Base-by-base conservation (phyloP, 192 early-diverging fungal genomes). In the Pilaira anomala region DNA sequence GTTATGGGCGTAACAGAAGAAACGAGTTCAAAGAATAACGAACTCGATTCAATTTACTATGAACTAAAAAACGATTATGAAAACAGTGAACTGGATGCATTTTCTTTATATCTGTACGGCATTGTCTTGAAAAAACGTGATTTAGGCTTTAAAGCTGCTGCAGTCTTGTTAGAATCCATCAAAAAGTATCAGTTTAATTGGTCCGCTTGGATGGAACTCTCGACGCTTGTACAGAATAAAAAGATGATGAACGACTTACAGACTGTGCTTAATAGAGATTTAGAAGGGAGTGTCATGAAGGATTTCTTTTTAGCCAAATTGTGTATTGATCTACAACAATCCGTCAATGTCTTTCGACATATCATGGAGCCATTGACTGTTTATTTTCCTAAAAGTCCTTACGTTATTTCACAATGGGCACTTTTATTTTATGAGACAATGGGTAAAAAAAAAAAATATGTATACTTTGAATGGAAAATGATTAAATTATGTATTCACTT, bases 131-230 rank as follows among this genome's bases (percentile, higher is more conserved):
- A 66, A 59, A 78, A 78, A 54, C 53, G 62, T 16, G 71, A 77
- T 19, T 60, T 61, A 19, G 68, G 75, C 18, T 48, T 49, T 21
- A 69, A 74, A 54, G 88, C 91, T 2, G 67, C 76, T 40, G 59
- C 70, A 14, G 69, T 80, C 16, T 74, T 94, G 7, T 25, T 93
- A 16, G 64, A 80, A 53, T 89, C 94, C 9, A 72, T 98, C 1
- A 63, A 71, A 16, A 66, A 66, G 66, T 95, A 85, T 67, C 89
- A 86, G 26, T 93, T 78, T 75, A 93, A 95, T 71, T 97, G 93
- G 93, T 90, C 87, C 51, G 92, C 93, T 21, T 98, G 96, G 96
- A 66, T 83, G 51, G 92, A 90, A 44, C 75, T 97, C 1, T 85
- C 73, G 6, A 62, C 75, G 8, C 79, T 82, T 46, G 60, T 91